Evolutionary conservation across 108 stramenopile genomes (phyloP).

Genomic region (Schizochytrium sp.): DNA sequence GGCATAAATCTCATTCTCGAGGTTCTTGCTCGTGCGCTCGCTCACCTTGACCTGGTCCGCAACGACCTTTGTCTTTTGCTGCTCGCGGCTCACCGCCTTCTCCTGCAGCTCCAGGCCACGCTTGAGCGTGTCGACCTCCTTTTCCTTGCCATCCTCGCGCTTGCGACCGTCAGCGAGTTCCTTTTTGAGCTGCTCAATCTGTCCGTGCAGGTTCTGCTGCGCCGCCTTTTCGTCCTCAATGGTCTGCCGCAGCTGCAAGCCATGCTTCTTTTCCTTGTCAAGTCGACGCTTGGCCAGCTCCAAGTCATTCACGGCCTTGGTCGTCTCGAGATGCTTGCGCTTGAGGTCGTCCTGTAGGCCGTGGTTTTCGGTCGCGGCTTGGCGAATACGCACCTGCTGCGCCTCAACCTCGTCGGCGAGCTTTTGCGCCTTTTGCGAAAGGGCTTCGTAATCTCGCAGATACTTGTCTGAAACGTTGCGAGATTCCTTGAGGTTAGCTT

Average conservation of each 20-base stretch:
- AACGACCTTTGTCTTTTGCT: conserved; percentile 46
- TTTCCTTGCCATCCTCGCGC: conserved; percentile 36
- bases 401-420: neutral
- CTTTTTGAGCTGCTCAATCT: conserved; percentile 25
- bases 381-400: neutral
- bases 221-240: conserved; percentile 43
- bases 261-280: conserved; percentile 16
- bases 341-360: neutral
- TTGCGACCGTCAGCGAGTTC: conserved; percentile 38
- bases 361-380: neutral
- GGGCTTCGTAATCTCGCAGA: conserved; percentile 37
- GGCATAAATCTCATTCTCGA: conserved; percentile 54
- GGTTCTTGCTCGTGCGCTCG: conserved; percentile 46
- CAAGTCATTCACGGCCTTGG: neutral
- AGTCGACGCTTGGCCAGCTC: neutral
- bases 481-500: conserved; percentile 27
- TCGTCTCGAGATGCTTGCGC: conserved; percentile 1
- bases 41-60: conserved; percentile 47
- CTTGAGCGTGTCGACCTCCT: conserved; percentile 43
- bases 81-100: conserved; percentile 33
- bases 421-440: neutral
- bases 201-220: conserved; percentile 18
- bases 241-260: conserved; percentile 32
- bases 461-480: conserved; percentile 50
- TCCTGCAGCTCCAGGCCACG: conserved; percentile 39